Conservation (phyloP, 768 basidiomycete species). For the Lyophyllum shimeji region DNA sequence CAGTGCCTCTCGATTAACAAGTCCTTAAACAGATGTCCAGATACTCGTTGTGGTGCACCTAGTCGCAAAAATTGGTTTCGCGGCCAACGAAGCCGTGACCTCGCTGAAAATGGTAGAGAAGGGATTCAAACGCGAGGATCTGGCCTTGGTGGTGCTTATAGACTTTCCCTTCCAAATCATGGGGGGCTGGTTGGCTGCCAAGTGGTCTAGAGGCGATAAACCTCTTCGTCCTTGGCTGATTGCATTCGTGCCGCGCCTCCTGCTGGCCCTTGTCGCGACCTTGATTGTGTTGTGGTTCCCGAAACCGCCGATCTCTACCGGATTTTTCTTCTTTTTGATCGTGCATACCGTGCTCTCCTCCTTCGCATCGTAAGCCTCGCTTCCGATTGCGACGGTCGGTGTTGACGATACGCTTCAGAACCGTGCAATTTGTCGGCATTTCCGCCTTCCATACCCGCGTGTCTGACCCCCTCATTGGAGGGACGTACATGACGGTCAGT, state of each 20-base stretch:
- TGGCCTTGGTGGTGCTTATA: conserved; percentile 92
- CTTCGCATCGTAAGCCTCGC: conserved; percentile 71
- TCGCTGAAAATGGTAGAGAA: conserved; percentile 96
- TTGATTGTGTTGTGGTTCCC: conserved; percentile 87
- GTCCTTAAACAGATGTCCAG: conserved; percentile 74
- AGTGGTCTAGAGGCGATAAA: conserved; percentile 81
- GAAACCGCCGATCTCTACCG: conserved; percentile 62
- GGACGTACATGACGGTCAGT: conserved; percentile 98
- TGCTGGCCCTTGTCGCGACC: conserved; percentile 70
- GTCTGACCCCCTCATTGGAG: conserved; percentile 95
- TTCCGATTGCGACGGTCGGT: neutral
- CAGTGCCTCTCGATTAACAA: neutral
- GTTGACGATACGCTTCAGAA: conserved; percentile 44
- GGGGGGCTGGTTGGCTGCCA: conserved; percentile 92
- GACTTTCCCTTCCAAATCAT: conserved; percentile 98
- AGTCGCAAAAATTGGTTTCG: conserved; percentile 92
- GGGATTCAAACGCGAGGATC: conserved; percentile 91
- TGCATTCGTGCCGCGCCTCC: conserved; percentile 88
- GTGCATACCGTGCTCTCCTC: conserved; percentile 80
- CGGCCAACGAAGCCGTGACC: conserved; percentile 89
- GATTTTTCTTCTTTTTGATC: conserved; percentile 82
- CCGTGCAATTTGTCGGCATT: conserved; percentile 98
- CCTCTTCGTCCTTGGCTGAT: conserved; percentile 86
- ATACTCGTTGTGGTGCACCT: conserved; percentile 83
- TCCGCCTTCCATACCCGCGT: conserved; percentile 98